Evolutionary conservation across 2,329 filamentous ascomycete species (phyloP), one percentile per base, ranked within the genome.

Genomic region (Arthrobotrys sphaeroides): DNA sequence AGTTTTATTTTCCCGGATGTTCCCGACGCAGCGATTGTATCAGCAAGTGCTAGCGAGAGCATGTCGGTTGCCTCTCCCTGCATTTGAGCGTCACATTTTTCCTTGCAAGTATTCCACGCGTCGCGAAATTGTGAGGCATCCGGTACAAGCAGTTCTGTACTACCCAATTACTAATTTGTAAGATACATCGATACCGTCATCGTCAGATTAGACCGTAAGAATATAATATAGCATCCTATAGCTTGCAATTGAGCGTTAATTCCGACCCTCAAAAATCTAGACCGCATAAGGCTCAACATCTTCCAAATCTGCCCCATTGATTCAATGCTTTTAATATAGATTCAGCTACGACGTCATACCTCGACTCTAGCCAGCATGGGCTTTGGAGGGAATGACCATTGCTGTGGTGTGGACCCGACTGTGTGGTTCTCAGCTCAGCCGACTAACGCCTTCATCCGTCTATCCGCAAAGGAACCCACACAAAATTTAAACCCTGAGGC

Each of bases 401-500:
- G 13, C 24, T 13, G 18, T 10, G 36, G 28, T 7, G n/a, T 55
- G 28, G 49, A 36, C 18, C 49, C 49, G 16, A 55, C 1, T 24
- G 5, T 7, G 9, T 38, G 13, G 51, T 55, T 38, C 13, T 38
- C 51, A 55, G 51, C 51, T 55, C 28, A 55, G 51, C 51, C 31
- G 31, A 55, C 43, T 16, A 16, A 40, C 2, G 10, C 20, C n/a
- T 31, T 38, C 18, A 38, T 22, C 51, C 28, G 51, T 38, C 28
- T 18, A 55, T 4, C 51, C 18, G 28, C 18, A 55, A 24, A n/a
- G n/a, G n/a, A 55, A 13, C 26, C 47, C 31, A 36, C 51, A 36
- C 28, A 55, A n/a, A n/a, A n/a, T n/a, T n/a, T n/a, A n/a, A n/a
- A 55, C n/a, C 31, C 13, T 55, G 51, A 55, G 51, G 51, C 51